Evolutionary conservation across 495 filamentous ascomycete genomes (phyloP).

Genomic region (Astrothelium macrocarpum): DNA sequence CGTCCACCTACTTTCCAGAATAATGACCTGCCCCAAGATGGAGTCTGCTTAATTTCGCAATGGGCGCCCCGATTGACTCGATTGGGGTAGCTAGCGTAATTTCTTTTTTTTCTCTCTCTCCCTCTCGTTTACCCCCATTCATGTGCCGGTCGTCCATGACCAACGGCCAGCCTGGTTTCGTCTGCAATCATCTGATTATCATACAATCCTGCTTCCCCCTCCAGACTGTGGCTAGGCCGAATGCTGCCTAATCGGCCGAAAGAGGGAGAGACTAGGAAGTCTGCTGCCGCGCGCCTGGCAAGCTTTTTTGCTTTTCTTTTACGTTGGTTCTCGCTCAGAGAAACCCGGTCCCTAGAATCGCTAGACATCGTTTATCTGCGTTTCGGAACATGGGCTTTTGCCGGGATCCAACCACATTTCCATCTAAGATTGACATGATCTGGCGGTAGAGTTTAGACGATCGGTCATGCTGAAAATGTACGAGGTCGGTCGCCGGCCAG

Average conservation of each 20-base stretch:
- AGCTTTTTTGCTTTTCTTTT: not conserved
- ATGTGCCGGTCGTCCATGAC: not conserved
- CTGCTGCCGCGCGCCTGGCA: constrained; percentile 3
- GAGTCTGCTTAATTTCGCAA: constrained; percentile 1
- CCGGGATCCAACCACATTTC: not conserved
- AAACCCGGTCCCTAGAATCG: not conserved
- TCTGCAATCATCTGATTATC: not conserved
- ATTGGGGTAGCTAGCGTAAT: not conserved
- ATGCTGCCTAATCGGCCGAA: not conserved
- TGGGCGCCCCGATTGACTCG: not conserved
- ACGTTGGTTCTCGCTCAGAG: not conserved
- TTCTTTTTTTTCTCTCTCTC: not conserved
- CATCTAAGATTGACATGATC: constrained; percentile 1
- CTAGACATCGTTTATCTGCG: not conserved
- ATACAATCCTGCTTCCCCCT: not conserved
- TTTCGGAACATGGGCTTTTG: not conserved
- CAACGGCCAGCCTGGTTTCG: not conserved
- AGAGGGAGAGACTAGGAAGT: not conserved
- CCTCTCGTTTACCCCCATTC: not conserved
- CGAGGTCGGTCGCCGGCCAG: not conserved
- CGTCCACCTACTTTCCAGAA: not conserved
- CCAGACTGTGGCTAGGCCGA: not conserved
- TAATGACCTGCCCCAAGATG: not conserved
- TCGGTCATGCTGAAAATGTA: not conserved
- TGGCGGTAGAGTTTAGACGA: not conserved